Conservation (phyloP, 768 basidiomycete genomes). For the Chalciporus piperatus region DNA sequence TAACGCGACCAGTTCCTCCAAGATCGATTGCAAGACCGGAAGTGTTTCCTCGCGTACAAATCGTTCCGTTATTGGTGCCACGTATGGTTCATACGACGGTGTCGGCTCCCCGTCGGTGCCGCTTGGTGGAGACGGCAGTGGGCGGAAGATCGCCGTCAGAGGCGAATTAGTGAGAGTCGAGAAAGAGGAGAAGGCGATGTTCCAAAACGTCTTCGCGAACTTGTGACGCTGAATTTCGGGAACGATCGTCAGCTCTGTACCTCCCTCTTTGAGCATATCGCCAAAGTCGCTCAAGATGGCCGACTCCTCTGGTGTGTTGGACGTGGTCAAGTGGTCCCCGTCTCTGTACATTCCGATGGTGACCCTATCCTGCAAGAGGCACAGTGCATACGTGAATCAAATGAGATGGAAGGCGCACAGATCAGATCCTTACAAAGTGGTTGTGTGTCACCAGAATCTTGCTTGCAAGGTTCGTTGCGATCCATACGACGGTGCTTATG, state of each 20-base stretch:
- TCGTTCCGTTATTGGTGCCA: conserved; percentile 39
- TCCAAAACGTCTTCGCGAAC: conserved; percentile 66
- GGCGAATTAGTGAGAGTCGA: conserved; percentile 49
- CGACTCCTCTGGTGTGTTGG: conserved; percentile 42
- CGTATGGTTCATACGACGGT: conserved; percentile 38
- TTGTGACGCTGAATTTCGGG: conserved; percentile 63
- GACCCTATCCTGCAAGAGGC: conserved; percentile 35
- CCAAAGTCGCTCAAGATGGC: conserved; percentile 45
- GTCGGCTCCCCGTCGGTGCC: conserved; percentile 19
- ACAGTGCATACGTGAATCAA: neutral
- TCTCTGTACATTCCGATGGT: conserved; percentile 55
- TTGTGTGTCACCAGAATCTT: conserved; percentile 52
- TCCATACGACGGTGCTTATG: conserved; percentile 54
- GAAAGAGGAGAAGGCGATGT: conserved; percentile 51
- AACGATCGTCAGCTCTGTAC: conserved; percentile 44
- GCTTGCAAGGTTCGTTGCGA: conserved; percentile 46
- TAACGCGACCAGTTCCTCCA: conserved; percentile 45
- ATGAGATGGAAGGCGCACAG: neutral
- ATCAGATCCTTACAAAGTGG: conserved; percentile 43
- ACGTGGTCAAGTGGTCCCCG: conserved; percentile 36
- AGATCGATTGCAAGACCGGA: conserved; percentile 44
- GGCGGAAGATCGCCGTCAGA: conserved; percentile 50
- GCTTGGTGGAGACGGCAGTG: conserved; percentile 26
- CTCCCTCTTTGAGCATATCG: conserved; percentile 44
- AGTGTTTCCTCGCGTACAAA: conserved; percentile 42